phyloP scores from a whole-genome alignment of 768 basidiomycete species.

The Leccinum imitatum region DNA sequence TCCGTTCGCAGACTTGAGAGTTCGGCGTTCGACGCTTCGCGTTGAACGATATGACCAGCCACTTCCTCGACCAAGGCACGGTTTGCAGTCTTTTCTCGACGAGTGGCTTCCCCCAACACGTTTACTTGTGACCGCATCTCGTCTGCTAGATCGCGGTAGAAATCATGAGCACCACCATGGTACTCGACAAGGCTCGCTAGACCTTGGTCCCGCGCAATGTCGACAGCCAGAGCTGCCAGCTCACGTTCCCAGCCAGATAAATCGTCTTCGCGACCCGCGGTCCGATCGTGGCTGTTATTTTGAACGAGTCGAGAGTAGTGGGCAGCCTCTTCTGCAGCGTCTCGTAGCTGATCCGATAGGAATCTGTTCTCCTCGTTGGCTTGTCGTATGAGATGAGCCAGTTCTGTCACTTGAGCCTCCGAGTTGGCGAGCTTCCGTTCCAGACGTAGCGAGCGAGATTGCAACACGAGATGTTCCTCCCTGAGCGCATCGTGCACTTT shows the following conservation, averaged over 20 bases:
- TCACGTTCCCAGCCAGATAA: conserved; percentile 19
- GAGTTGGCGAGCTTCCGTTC: conserved; percentile 70
- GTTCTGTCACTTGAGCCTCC: conserved; percentile 63
- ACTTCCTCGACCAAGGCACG: conserved; percentile 36
- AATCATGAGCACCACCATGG: conserved; percentile 29
- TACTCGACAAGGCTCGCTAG: conserved; percentile 15
- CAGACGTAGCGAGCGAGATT: conserved; percentile 48
- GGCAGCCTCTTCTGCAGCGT: conserved; percentile 16
- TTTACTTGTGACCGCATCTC: conserved; percentile 29
- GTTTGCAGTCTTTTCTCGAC: conserved; percentile 19
- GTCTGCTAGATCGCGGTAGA: conserved; percentile 38
- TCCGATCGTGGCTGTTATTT: conserved; percentile 6
- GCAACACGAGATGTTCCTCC: conserved; percentile 38
- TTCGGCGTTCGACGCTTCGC: conserved; percentile 42
- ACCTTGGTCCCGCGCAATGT: conserved; percentile 12
- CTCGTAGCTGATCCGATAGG: conserved; percentile 31
- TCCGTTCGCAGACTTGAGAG: conserved; percentile 43
- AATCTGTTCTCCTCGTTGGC: conserved; percentile 51
- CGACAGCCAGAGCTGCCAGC: conserved; percentile 18
- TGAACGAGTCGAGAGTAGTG: conserved; percentile 15
- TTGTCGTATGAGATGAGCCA: conserved; percentile 61
- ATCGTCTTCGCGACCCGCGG: neutral
- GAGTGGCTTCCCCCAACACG: conserved; percentile 8
- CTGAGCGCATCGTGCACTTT: conserved; percentile 39
- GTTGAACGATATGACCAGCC: conserved; percentile 38